Conservation (phyloP, 805 yeast species). For the Candida pseudofarinosa region DNA sequence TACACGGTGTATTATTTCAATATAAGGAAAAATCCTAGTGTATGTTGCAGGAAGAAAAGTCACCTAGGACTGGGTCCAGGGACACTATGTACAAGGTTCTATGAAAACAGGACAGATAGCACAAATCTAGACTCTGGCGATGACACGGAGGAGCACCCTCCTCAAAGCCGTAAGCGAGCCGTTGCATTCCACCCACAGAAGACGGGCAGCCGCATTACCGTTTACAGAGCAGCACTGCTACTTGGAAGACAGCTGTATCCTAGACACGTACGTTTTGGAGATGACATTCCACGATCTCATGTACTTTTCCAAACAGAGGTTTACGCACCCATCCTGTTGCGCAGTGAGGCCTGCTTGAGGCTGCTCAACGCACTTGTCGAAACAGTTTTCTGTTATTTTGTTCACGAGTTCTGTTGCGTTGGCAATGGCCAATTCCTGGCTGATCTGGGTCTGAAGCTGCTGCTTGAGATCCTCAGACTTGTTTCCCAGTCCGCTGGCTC, state of each 20-base stretch:
- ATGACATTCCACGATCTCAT: conserved; percentile 89
- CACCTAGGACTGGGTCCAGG: too few relatives aligned
- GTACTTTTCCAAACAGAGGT: conserved; percentile 78
- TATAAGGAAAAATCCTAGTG: too few relatives aligned
- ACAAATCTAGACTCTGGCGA: too few relatives aligned
- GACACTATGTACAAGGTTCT: neutral
- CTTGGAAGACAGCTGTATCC: conserved; percentile 49
- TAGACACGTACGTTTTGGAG: conserved; percentile 68
- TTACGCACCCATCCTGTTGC: conserved; percentile 63
- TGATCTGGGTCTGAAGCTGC: conserved; percentile 64
- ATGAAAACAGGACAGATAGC: too few relatives aligned
- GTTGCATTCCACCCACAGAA: too few relatives aligned
- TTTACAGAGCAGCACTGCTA: neutral
- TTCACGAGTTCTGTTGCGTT: conserved; percentile 85
- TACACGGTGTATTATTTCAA: too few relatives aligned
- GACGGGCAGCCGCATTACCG: too few relatives aligned
- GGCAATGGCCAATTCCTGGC: conserved; percentile 84
- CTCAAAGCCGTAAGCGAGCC: too few relatives aligned
- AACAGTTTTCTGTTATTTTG: conserved; percentile 83
- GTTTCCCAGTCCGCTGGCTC: neutral
- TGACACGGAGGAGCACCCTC: too few relatives aligned
- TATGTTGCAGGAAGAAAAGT: too few relatives aligned
- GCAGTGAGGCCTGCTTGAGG: conserved; percentile 51
- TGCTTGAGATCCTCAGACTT: conserved; percentile 49
- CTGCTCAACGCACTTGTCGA: conserved; percentile 64